A percentile compares a stretch with the other conserved stretches of the same genome.
These are phyloP conservation scores for Corchorus olitorius DNA, from an alignment of 345 rosid species.

Conservation along the genomic window DNA sequence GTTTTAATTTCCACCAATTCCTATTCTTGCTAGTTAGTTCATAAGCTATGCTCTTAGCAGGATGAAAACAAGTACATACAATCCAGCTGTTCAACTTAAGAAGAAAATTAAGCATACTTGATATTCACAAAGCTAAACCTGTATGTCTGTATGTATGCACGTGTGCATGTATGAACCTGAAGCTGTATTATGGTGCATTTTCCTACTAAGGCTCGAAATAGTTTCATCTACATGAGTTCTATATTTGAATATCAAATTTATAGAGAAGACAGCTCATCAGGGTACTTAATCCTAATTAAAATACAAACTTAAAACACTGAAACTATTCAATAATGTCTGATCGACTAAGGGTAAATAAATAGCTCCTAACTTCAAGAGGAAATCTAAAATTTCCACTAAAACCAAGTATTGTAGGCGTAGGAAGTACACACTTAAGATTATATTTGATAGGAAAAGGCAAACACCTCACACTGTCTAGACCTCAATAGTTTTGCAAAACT, in stretches of 20 bases:
- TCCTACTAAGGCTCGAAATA: neutral
- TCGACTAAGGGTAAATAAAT: neutral
- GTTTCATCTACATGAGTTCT: neutral
- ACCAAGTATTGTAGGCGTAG: neutral
- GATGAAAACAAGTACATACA: neutral
- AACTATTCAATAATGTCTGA: neutral
- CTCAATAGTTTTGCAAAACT: neutral
- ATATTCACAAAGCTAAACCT: neutral
- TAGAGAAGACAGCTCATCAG: neutral
- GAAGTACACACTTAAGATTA: neutral
- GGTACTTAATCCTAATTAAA: neutral
- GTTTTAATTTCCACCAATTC: neutral
- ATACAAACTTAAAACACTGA: neutral
- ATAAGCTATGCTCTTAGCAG: neutral
- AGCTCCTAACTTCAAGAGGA: neutral
- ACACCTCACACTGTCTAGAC: neutral
- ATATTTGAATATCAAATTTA: neutral
- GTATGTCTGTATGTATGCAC: neutral
- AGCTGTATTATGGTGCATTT: neutral
- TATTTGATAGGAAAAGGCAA: neutral
- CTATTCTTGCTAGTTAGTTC: neutral
- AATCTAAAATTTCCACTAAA: neutral
- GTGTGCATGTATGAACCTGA: neutral
- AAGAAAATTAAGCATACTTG: neutral
- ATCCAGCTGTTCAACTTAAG: neutral